A percentile compares a stretch with the other conserved stretches of the same genome.
Conservation (phyloP, 345 rosid species). For the Sonneratia caseolaris region DNA sequence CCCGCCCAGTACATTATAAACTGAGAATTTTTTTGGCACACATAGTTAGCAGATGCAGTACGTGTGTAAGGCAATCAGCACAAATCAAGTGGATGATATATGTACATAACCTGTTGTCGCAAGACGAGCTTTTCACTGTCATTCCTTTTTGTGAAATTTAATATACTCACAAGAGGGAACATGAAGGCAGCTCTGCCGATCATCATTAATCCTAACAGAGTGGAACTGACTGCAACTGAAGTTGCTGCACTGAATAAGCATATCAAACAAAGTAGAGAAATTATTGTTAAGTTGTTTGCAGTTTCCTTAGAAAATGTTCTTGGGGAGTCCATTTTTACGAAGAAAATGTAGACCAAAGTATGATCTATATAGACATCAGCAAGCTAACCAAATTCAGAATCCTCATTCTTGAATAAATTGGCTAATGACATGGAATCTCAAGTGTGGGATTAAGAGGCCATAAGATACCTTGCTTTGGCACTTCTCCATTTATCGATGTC, state of each 20-base stretch:
- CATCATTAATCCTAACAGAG: conserved; percentile 31
- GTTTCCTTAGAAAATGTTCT: too few species aligned
- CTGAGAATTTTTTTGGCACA: conserved; percentile 18
- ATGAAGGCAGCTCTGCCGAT: conserved; percentile 57
- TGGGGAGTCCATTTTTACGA: not conserved
- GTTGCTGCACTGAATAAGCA: conserved; percentile 21
- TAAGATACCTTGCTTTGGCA: conserved; percentile 30
- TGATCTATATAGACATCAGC: not conserved
- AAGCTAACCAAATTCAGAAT: not conserved
- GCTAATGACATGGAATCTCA: not conserved
- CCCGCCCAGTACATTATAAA: conserved; percentile 70
- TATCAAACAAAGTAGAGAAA: not conserved
- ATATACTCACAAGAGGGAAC: conserved; percentile 37
- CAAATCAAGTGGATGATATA: not conserved
- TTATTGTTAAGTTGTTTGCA: too few species aligned
- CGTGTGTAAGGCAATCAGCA: not conserved
- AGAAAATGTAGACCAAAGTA: not conserved
- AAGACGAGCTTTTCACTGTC: conserved; percentile 25
- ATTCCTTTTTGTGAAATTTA: conserved; percentile 18
- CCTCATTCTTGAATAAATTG: not conserved
- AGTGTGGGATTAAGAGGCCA: not conserved
- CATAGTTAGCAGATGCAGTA: not conserved
- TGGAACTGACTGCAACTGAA: conserved; percentile 34
- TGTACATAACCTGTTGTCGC: conserved; percentile 32
- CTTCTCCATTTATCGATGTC: conserved; percentile 44